Conservation (phyloP, 495 filamentous ascomycete species). For the Penicillium arizonense region DNA sequence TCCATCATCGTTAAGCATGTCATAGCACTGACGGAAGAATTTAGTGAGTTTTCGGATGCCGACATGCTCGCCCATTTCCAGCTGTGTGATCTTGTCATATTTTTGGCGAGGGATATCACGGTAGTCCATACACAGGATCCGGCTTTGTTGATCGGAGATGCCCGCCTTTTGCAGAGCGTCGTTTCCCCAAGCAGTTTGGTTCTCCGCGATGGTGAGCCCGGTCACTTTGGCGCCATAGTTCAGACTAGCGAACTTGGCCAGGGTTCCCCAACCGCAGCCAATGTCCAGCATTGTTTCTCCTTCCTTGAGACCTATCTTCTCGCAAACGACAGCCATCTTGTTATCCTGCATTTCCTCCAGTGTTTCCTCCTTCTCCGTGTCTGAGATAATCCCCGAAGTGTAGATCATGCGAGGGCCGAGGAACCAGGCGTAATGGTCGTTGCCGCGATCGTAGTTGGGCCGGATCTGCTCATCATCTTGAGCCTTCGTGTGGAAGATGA, state of each 20-base stretch:
- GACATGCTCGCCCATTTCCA: conserved; percentile 92
- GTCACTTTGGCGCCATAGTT: conserved; percentile 78
- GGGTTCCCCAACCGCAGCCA: conserved; percentile 85
- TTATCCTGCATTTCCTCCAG: conserved; percentile 88
- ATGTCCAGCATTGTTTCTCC: conserved; percentile 78
- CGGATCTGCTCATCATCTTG: conserved; percentile 89
- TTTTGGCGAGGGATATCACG: conserved; percentile 70
- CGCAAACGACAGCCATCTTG: conserved; percentile 81
- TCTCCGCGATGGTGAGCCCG: conserved; percentile 76
- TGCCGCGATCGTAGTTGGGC: conserved; percentile 82
- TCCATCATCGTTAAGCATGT: conserved; percentile 88
- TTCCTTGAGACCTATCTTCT: conserved; percentile 73
- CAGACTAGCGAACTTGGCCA: conserved; percentile 73
- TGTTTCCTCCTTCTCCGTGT: conserved; percentile 70
- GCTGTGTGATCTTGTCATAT: conserved; percentile 82
- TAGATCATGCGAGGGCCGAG: conserved; percentile 90
- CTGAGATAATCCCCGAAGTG: conserved; percentile 78
- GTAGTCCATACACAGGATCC: conserved; percentile 65
- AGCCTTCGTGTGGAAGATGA: conserved; percentile 74
- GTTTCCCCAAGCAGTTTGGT: conserved; percentile 77
- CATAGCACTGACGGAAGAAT: conserved; percentile 71
- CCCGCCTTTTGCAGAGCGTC: conserved; percentile 54
- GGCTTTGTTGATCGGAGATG: conserved; percentile 56
- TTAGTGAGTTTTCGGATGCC: conserved; percentile 69
- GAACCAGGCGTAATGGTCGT: conserved; percentile 90